Percentiles rank a stretch among this genome's conserved stretches.
phyloP scores from a whole-genome alignment of 2,329 filamentous ascomycete species.

The Fusarium chuoi region DNA sequence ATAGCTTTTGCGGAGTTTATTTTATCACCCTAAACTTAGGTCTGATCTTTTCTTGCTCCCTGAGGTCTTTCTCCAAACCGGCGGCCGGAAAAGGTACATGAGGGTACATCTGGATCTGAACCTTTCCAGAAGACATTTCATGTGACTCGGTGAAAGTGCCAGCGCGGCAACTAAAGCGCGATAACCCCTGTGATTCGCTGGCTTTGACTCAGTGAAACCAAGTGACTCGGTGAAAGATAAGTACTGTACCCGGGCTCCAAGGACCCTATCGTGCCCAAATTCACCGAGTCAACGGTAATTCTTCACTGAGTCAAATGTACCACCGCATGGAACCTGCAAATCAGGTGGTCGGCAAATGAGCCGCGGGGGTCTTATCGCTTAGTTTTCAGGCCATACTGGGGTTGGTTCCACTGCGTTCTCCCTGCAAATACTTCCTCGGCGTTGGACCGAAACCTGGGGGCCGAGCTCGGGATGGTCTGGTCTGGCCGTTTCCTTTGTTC shows the following conservation, averaged over 20 bases:
- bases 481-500: background rate
- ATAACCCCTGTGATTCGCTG: constrained; percentile 13
- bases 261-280: constrained; percentile 2
- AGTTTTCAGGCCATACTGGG: background rate
- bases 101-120: constrained; percentile 12
- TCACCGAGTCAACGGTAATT: constrained; percentile 24
- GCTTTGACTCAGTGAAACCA: constrained; percentile 34
- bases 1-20: background rate
- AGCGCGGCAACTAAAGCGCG: constrained; percentile 27
- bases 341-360: constrained; percentile 24
- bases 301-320: constrained; percentile 30
- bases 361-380: constrained; percentile 22
- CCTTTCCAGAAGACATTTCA: constrained; percentile 1
- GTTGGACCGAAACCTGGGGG: constrained; percentile 22
- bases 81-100: constrained; percentile 31
- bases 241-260: background rate
- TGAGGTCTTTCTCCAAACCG: background rate
- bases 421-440: constrained; percentile 9
- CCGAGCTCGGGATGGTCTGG: constrained; percentile 14
- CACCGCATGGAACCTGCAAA: background rate
- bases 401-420: background rate
- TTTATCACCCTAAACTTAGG: background rate
- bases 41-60: background rate
- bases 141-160: constrained; percentile 22
- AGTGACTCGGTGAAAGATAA: constrained; percentile 36